Base-by-base conservation (phyloP, 2,329 filamentous ascomycete genomes). In the Teratosphaeria nubilosa region DNA sequence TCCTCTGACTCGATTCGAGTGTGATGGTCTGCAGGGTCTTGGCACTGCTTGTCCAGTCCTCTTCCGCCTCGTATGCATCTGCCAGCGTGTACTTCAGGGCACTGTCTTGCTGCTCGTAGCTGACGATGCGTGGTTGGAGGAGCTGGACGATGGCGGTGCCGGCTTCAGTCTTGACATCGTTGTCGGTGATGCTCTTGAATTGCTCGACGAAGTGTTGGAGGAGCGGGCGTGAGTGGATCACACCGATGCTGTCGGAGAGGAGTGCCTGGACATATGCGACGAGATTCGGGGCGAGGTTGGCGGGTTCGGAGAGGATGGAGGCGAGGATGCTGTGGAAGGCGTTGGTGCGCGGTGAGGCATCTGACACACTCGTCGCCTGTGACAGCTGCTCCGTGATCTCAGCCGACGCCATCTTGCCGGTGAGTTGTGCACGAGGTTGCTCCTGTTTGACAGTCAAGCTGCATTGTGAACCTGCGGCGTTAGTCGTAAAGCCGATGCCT, bases 1-100 rank as follows among this genome's bases (percentile, higher is more conserved):
- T 85, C 54, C 92, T 86, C 76, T 96, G 91, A 1, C 91, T 91
- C 58, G 84, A 87, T 70, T 99, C 92, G 53, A 97, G 85, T 34
- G 91, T 88, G 66, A 97, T 95, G 41, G 86, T 86, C 68, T 90
- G 84, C 6, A 99, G 82, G 10, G 83, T 80, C 69, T 86, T 85
- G 30, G 94, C 94, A 0, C 92, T 91, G 31, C 82, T 82, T 24
- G 81, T 76, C 72, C 87, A 95, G 71, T 96, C 90, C 54, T 96
- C 90, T 63, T 88, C 84, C 58, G 77, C 76, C 74, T 97, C 91
- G 76, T 94, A 87, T 13, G 90, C 90, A 59, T 88, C 84, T 22
- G 92, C 91, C 20, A 96, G 80, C 56, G 91, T 82, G 69, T 92
- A 85, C 63, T 91, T 88, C 56, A 96, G 80, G 51, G 83, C 78